Conservation (phyloP, 352 stramenopile species). For the Phytophthora cajani region DNA sequence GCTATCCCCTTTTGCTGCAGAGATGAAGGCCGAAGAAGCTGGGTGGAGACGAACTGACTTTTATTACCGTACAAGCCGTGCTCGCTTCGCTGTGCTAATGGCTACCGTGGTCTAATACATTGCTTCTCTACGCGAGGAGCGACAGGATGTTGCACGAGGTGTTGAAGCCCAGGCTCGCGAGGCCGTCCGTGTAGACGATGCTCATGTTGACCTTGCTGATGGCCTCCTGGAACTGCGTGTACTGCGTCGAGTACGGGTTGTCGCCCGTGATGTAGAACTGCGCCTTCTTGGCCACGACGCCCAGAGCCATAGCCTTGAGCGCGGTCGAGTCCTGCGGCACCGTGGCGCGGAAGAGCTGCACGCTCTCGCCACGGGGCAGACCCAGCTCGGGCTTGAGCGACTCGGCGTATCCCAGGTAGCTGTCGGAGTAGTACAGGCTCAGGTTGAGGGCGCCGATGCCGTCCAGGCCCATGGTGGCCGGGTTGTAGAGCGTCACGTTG, state of each 20-base stretch:
- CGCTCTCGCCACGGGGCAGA: conserved; percentile 54
- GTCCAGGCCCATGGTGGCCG: conserved; percentile 53
- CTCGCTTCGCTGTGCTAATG: conserved; percentile 14
- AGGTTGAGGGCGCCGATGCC: conserved; percentile 74
- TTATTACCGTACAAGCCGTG: conserved; percentile 22
- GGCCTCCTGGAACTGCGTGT: conserved; percentile 48
- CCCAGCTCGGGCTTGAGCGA: conserved; percentile 50
- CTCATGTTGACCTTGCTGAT: conserved; percentile 62
- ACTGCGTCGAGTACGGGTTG: conserved; percentile 53
- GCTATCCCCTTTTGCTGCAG: neutral
- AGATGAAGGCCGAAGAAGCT: conserved; percentile 5
- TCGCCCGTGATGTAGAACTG: conserved; percentile 68
- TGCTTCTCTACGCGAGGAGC: conserved; percentile 29
- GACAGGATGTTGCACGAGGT: conserved; percentile 46
- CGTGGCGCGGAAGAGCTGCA: conserved; percentile 59
- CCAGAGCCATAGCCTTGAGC: conserved; percentile 49
- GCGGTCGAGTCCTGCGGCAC: conserved; percentile 42
- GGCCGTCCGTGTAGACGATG: conserved; percentile 64
- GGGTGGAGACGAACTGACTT: conserved; percentile 24
- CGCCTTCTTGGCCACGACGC: conserved; percentile 40
- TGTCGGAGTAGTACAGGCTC: conserved; percentile 66
- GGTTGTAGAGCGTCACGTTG: conserved; percentile 69
- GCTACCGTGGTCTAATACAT: conserved; percentile 29
- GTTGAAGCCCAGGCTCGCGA: conserved; percentile 47
- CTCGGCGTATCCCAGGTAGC: conserved; percentile 69